Percentiles rank a stretch among this genome's conserved stretches.
Conservation (phyloP, 257 asterid species). For the Jaltomata sinuosa region DNA sequence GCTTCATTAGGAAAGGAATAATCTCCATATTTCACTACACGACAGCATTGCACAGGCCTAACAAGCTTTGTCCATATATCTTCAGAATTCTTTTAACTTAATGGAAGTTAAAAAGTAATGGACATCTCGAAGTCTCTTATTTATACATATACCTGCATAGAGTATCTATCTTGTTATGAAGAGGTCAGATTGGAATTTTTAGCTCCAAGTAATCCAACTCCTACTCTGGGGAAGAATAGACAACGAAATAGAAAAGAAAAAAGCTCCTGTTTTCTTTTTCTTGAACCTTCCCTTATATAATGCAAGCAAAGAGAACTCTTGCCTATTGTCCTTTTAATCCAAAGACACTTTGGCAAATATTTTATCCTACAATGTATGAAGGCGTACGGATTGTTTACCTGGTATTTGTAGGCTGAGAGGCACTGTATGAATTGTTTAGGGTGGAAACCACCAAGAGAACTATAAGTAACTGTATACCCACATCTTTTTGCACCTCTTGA, state of each 20-base stretch:
- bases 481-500: conserved; percentile 34
- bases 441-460: conserved; percentile 63
- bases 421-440: conserved; percentile 55
- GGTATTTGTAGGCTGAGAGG: conserved; percentile 34
- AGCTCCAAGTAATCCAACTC: background rate
- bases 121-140: background rate
- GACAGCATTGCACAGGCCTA: background rate
- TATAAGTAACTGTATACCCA: conserved; percentile 57
- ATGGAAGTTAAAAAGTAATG: background rate
- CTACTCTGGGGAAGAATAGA: background rate
- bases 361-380: background rate
- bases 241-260: background rate
- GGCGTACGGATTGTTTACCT: conserved; percentile 29
- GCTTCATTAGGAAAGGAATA: background rate
- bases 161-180: background rate
- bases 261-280: background rate
- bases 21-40: background rate
- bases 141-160: background rate
- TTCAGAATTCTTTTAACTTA: background rate
- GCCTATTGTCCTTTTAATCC: background rate
- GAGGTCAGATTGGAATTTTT: background rate
- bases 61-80: background rate
- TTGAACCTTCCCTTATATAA: background rate
- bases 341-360: background rate
- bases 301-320: background rate